Percentiles rank a stretch among this genome's conserved stretches.
phyloP scores from a whole-genome alignment of 257 asterid genomes.

The Anisodus acutangulus region DNA sequence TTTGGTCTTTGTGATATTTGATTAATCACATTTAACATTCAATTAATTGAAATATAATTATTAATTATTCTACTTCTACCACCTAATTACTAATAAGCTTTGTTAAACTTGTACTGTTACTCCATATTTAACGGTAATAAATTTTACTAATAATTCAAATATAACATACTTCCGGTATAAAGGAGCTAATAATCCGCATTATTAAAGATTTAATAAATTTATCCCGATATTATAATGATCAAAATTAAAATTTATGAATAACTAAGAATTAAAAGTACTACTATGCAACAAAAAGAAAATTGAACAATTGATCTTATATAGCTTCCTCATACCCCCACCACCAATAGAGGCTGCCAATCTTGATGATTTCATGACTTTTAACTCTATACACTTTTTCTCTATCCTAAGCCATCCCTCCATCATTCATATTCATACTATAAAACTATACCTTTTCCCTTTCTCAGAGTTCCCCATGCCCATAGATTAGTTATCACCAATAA shows the following conservation, averaged over 20 bases:
- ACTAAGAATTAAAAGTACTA: not conserved
- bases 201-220: not conserved
- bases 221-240: not conserved
- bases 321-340: not conserved
- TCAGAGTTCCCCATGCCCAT: not conserved
- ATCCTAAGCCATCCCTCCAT: not conserved
- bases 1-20: not conserved
- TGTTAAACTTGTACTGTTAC: not conserved
- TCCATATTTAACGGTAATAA: not conserved
- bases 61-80: not conserved
- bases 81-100: not conserved
- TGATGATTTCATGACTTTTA: slow-evolving; percentile 27
- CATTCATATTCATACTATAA: slow-evolving; percentile 23
- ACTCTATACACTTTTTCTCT: not conserved
- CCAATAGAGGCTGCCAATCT: slow-evolving; percentile 19
- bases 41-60: not conserved
- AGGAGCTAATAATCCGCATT: not conserved
- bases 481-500: not conserved
- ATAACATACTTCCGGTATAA: not conserved
- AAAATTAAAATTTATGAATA: not conserved
- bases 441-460: not conserved
- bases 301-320: not conserved
- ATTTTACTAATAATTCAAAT: not conserved
- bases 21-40: no score
- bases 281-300: not conserved